Evolutionary conservation across 305 asterid species (phyloP).

Genomic region (Plantago coronopus): DNA sequence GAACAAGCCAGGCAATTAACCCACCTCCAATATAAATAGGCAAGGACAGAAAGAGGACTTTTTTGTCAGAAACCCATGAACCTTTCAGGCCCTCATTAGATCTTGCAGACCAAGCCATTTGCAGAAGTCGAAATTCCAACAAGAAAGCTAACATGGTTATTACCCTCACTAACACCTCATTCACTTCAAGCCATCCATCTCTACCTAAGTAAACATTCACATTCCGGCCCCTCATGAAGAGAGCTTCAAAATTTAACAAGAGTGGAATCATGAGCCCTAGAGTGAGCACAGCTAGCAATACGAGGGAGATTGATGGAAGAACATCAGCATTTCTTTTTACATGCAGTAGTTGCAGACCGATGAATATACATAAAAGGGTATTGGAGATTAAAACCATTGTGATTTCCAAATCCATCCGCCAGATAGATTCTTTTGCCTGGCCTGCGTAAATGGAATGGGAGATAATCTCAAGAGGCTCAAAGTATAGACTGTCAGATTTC

Average conservation of each 20-base stretch:
- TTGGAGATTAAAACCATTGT: conserved; percentile 76
- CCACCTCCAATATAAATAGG: conserved; percentile 72
- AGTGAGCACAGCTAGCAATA: conserved; percentile 66
- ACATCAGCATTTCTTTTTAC: conserved; percentile 50
- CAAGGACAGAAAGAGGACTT: conserved; percentile 55
- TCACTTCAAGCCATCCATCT: conserved; percentile 82
- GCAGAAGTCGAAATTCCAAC: conserved; percentile 75
- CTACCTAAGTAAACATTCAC: conserved; percentile 53
- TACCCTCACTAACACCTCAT: conserved; percentile 76
- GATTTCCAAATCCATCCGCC: conserved; percentile 93
- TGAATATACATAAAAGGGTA: conserved; percentile 67
- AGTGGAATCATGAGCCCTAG: conserved; percentile 77
- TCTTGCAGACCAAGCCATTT: conserved; percentile 75
- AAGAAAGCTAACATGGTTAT: conserved; percentile 90
- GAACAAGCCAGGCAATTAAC: conserved; percentile 61
- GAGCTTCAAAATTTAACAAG: conserved; percentile 77
- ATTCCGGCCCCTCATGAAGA: conserved; percentile 49
- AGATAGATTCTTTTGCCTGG: conserved; percentile 69
- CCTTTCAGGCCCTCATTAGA: conserved; percentile 35
- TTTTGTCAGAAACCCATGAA: conserved; percentile 66
- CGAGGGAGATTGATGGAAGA: conserved; percentile 58
- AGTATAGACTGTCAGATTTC: conserved; percentile 57
- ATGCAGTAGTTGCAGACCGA: conserved; percentile 70
- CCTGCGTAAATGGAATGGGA: conserved; percentile 53
- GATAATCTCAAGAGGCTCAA: conserved; percentile 55